Conservation (phyloP, 2,329 filamentous ascomycete species). For the Mycocentrospora acerina region DNA sequence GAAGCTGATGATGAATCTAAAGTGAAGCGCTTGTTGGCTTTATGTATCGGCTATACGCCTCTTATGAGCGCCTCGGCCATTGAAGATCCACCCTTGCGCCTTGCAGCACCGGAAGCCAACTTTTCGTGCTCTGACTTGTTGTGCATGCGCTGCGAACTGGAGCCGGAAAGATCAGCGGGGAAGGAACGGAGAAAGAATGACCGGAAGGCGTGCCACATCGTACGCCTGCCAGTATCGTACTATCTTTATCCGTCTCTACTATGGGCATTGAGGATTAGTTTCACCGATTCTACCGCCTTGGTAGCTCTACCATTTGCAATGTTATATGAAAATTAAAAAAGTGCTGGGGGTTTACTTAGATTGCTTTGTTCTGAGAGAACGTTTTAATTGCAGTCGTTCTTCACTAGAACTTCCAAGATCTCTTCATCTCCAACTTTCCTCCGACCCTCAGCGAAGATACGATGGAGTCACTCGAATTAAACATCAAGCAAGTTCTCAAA, state of each 20-base stretch:
- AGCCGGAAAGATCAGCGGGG: conserved; percentile 15
- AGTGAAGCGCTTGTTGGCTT: neutral
- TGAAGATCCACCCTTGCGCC: neutral
- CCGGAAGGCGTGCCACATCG: neutral
- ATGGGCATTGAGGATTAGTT: too few relatives aligned
- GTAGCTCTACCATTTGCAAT: too few relatives aligned
- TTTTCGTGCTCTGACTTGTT: neutral
- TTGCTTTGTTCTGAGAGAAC: too few relatives aligned
- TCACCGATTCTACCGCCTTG: too few relatives aligned
- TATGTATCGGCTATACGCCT: neutral
- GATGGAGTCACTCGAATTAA: conserved; percentile 31
- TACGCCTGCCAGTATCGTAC: conserved; percentile 1
- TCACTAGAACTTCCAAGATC: too few relatives aligned
- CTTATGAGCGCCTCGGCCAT: neutral
- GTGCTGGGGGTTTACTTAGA: too few relatives aligned
- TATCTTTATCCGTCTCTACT: conserved; percentile 12
- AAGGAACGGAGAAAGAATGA: conserved; percentile 15
- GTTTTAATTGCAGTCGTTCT: too few relatives aligned
- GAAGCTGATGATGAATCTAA: neutral
- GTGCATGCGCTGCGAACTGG: neutral
- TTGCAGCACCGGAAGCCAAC: neutral
- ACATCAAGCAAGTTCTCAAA: conserved; percentile 31
- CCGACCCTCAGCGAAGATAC: too few relatives aligned
- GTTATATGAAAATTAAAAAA: too few relatives aligned
- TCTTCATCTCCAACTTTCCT: too few relatives aligned